Percentiles rank a stretch among this genome's conserved stretches.
Evolutionary conservation across 805 yeast species (phyloP).

Genomic region (Metahyphopichia silvanorum): DNA sequence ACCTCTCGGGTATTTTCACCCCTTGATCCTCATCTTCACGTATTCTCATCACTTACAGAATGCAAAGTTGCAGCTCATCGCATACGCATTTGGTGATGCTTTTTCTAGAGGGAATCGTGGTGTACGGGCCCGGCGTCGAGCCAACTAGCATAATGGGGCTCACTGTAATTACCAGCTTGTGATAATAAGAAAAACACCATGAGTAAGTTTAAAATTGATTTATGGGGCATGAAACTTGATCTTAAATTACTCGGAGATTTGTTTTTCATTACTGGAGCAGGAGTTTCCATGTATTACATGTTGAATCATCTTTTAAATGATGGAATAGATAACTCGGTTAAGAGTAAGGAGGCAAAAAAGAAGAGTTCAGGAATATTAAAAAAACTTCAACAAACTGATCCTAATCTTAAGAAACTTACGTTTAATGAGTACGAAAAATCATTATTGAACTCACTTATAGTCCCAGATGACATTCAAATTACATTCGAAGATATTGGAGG

Average conservation of each 20-base stretch:
- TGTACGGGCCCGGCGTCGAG: too few relatives aligned
- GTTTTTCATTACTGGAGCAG: slow-evolving; percentile 52
- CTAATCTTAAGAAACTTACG: slow-evolving; percentile 49
- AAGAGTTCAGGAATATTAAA: slow-evolving; percentile 46
- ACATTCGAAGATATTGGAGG: slow-evolving; percentile 89
- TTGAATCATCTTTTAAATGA: slow-evolving; percentile 40
- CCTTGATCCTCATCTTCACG: slow-evolving; percentile 36
- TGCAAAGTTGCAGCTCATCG: too few relatives aligned
- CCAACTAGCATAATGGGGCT: too few relatives aligned
- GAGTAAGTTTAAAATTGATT: slow-evolving; percentile 32
- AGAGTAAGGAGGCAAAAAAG: slow-evolving; percentile 61
- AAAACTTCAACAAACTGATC: slow-evolving; percentile 45
- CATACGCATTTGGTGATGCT: too few relatives aligned
- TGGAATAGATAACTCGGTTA: slow-evolving; percentile 26
- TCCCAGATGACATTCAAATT: slow-evolving; percentile 79
- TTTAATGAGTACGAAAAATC: slow-evolving; percentile 73
- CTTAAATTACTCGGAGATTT: slow-evolving; percentile 40
- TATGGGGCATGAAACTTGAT: slow-evolving; percentile 37
- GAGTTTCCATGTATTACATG: slow-evolving; percentile 67
- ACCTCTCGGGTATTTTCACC: slow-evolving; percentile 53
- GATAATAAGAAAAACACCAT: too few relatives aligned
- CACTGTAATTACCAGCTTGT: too few relatives aligned
- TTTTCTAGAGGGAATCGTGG: too few relatives aligned
- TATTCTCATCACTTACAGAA: too few relatives aligned
- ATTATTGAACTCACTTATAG: slow-evolving; percentile 73